Base-by-base conservation (phyloP, 345 rosid genomes). In the Raphanus raphanistrum region DNA sequence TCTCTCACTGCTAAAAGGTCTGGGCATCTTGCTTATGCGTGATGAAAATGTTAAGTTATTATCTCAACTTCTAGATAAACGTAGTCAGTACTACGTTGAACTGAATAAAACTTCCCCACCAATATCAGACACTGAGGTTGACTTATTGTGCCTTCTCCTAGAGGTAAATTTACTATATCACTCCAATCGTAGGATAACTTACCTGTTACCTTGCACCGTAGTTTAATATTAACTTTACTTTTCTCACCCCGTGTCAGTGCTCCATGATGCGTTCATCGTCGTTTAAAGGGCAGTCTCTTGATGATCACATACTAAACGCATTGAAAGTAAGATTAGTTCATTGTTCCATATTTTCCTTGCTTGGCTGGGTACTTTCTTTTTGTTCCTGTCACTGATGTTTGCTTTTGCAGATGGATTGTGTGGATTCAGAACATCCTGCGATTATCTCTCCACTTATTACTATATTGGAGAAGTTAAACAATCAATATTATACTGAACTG, bases 131-230 rank as follows among this genome's bases (percentile, higher is more conserved):
- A 71, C 60, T 52, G 99, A 91, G 80, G 83, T 89, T 73, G 76
- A 85, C 76, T 86, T 90, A 66, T 74, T 95, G 68, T 92, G 97
- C 84, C 82, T 90, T 84, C 84, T 95, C 77, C 81, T 95, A 86
- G 97, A 92, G 91, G 97, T 95, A 79, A 85, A 63, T 52, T 57
- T 13, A 36, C 63, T 26, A 65, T 12, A 33, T 62, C 31, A 65
- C 28, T 41, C 21, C 21, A 21, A 21, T 21, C 21, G 21, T 21
- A 21, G 21, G 21, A 21, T 29, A 43, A 36, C 31, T 25, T 71
- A 2, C 16, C 11, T 21, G 38, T 31, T 31, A 27, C 45, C 63
- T 79, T 62, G 52, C 50, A 8, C 68, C 29, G 15, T 50, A 13
- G 38, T 68, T 21, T 21, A 21, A 21, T 68, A 74, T 75, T 33